phyloP scores from a whole-genome alignment of 345 rosid species.

The Citrus medica region DNA sequence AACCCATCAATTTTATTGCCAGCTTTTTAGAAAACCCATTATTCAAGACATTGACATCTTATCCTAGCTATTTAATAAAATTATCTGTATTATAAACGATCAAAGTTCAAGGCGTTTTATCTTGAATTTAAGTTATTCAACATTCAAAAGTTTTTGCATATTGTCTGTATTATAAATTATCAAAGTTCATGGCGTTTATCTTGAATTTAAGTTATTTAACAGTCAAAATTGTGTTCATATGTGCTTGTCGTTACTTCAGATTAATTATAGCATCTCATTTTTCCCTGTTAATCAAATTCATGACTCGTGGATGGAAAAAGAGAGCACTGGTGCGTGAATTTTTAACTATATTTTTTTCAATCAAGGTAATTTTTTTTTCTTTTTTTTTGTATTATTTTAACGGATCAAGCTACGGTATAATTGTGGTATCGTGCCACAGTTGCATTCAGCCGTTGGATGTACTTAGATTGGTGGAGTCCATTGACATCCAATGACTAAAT shows the following conservation, averaged over 20 bases:
- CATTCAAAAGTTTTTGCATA: no score
- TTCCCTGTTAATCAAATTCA: neutral
- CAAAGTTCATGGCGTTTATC: neutral
- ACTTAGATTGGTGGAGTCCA: accelerated
- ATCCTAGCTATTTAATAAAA: neutral
- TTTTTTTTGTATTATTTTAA: no score
- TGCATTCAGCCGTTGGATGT: no score
- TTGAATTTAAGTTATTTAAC: neutral
- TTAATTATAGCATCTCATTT: neutral
- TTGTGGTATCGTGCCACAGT: no score
- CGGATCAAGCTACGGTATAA: no score
- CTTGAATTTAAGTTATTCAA: neutral
- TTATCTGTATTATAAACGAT: neutral
- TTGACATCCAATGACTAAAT: accelerated
- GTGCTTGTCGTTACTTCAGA: neutral
- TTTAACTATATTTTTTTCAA: no score
- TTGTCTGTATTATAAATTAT: neutral
- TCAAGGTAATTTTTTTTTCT: no score
- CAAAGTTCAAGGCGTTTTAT: neutral
- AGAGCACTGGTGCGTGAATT: neutral
- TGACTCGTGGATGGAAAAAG: neutral
- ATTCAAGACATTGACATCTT: neutral
- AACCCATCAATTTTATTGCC: no score
- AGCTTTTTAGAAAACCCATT: no score
- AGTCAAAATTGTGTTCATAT: neutral